Evolutionary conservation across 2,329 filamentous ascomycete species (phyloP).

Genomic region (Fonsecaea multimorphosa): DNA sequence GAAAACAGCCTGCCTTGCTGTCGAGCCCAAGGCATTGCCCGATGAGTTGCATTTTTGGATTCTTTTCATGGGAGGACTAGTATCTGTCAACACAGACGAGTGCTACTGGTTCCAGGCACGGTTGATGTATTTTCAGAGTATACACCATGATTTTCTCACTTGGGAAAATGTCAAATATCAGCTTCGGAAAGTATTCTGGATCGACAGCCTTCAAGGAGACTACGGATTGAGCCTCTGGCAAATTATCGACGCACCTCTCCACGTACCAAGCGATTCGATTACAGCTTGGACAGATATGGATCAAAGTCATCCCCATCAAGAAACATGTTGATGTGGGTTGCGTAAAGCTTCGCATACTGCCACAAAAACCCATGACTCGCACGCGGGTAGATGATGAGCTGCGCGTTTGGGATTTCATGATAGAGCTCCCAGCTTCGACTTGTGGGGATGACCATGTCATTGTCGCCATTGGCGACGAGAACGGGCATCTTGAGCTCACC

Average conservation of each 20-base stretch:
- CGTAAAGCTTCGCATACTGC: conserved; percentile 31
- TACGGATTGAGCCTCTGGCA: conserved; percentile 30
- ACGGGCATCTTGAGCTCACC: conserved; percentile 29
- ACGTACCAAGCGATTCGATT: neutral
- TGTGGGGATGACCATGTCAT: conserved; percentile 28
- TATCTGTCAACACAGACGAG: conserved; percentile 23
- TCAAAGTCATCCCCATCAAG: conserved; percentile 29
- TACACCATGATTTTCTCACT: neutral
- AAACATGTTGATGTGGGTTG: conserved; percentile 30
- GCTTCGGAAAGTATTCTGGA: conserved; percentile 24
- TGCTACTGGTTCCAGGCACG: conserved; percentile 22
- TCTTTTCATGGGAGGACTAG: conserved; percentile 29
- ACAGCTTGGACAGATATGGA: conserved; percentile 21
- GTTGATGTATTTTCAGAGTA: conserved; percentile 1
- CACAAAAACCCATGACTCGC: conserved; percentile 33
- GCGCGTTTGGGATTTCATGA: conserved; percentile 28
- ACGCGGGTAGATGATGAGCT: conserved; percentile 32
- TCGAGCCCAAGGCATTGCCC: neutral
- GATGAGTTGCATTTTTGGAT: conserved; percentile 25
- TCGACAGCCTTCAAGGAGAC: conserved; percentile 21
- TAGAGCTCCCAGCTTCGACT: conserved; percentile 33
- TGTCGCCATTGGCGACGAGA: conserved; percentile 29
- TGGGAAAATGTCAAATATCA: conserved; percentile 23
- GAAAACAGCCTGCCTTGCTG: neutral
- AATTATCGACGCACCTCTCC: conserved; percentile 8